Evolutionary conservation across 345 rosid species (phyloP).

Genomic region (Citrus cavaleriei): DNA sequence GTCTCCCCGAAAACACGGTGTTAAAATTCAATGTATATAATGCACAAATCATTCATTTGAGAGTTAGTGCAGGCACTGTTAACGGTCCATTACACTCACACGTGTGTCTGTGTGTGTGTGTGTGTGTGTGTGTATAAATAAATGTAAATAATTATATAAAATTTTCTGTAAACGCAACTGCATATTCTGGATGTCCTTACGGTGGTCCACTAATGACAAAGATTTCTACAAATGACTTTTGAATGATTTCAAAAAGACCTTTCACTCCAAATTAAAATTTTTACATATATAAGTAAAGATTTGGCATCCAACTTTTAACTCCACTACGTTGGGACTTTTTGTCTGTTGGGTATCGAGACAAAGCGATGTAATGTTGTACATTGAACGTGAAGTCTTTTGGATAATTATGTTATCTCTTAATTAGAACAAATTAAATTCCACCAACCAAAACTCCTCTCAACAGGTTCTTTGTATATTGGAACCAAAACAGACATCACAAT

Average conservation of each 20-base stretch:
- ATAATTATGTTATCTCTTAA: conserved; percentile 4
- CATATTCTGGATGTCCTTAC: not conserved
- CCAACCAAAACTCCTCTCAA: conserved; percentile 11
- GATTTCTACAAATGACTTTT: not conserved
- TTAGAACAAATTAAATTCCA: not conserved
- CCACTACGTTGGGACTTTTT: not conserved
- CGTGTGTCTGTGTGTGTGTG: rapidly evolving
- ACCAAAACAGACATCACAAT: not conserved
- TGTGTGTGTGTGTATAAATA: rapidly evolving
- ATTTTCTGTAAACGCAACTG: not conserved
- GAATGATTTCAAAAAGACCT: conserved; percentile 1
- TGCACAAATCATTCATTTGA: not conserved
- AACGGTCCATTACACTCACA: not conserved
- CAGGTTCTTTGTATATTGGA: not conserved
- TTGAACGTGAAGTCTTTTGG: conserved; percentile 8
- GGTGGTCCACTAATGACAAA: not conserved
- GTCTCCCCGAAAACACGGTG: no score
- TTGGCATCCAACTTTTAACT: not conserved
- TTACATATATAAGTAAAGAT: no score
- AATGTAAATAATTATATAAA: no score
- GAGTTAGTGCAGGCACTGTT: not conserved
- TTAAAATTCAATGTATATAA: no score
- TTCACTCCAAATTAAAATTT: not conserved
- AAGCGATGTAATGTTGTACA: conserved; percentile 6
- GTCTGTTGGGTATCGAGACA: not conserved